phyloP scores from a whole-genome alignment of 305 asterid genomes.

The Solanum hybrid region DNA sequence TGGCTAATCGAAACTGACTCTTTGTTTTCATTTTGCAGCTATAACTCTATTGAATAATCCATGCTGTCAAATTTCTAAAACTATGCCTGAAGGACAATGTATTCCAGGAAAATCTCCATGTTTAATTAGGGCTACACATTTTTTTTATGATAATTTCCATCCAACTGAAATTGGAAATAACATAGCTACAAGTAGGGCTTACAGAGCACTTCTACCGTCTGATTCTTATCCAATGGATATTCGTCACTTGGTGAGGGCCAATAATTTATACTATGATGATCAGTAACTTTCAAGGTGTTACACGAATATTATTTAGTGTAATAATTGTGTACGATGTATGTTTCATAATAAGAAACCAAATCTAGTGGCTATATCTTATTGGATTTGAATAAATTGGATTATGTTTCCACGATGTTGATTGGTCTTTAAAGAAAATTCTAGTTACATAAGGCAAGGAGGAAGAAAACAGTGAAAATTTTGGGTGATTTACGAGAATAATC shows the following conservation, averaged over 20 bases:
- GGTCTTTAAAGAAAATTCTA: not conserved
- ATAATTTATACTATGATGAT: not conserved
- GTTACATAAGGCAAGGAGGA: not conserved
- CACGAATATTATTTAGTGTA: not conserved
- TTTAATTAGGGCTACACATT: constrained; percentile 11
- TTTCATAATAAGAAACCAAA: not conserved
- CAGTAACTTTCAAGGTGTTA: not conserved
- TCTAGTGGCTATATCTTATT: not conserved
- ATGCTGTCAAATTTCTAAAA: constrained; percentile 21
- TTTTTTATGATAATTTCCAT: constrained; percentile 32
- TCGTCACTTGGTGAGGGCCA: constrained; percentile 3
- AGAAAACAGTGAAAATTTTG: not conserved
- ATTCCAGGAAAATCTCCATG: constrained; percentile 18
- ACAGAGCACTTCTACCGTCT: constrained; percentile 8
- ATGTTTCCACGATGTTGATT: not conserved
- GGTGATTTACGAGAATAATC: not conserved
- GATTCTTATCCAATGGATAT: constrained; percentile 35
- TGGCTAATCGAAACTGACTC: not conserved
- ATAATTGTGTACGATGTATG: not conserved
- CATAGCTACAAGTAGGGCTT: constrained; percentile 17
- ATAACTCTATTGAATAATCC: constrained; percentile 12
- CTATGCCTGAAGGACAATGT: constrained; percentile 23
- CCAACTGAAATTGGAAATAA: constrained; percentile 15
- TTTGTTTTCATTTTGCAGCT: not conserved
- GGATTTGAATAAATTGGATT: not conserved